Evolutionary conservation across 2,329 filamentous ascomycete genomes (phyloP), one percentile per base, ranked within the genome.

Genomic region (Hypoxylon rubiginosum): DNA sequence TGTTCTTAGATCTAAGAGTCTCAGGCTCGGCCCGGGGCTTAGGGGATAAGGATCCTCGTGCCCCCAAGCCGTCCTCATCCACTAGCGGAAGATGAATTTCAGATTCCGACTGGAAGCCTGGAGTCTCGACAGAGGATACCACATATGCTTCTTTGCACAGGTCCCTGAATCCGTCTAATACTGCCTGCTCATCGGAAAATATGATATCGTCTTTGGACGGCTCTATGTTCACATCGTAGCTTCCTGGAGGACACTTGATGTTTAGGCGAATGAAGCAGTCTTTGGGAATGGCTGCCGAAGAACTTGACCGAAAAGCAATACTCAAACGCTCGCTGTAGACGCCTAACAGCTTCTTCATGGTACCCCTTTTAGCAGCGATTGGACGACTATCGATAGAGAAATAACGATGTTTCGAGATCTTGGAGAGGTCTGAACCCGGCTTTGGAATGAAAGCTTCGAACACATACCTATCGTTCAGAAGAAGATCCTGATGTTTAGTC

Each of bases 161-260:
- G 1, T 68, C 68, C 34, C 81, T 80, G 53, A 88, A 88, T 17
- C 81, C 76, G n/a, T 79, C 71, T 1, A 87, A 67, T 0, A 88
- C 48, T 1, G 57, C 52, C 1, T 76, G 51, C 66, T 89, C 85
- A 54, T 92, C 81, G 4, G 81, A 81, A 72, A 94, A 93, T 0
- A 93, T 73, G 1, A 94, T 84, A 71, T 93, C 88, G 61, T 92
- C 88, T 74, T 94, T 94, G 3, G 87, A 82, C 3, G 91, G 87
- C 64, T 93, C 88, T 5, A 94, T 78, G 69, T 94, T 94, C 1
- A 85, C 82, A 77, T 94, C 92, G 72, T 94, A 94, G 62, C 82
- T 89, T 28, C 84, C 83, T 0, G 80, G 74, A 0, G 87, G 84
- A 72, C 91, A 94, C 13, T 75, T 76, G 30, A 94, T 88, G 61